Evolutionary conservation across 345 rosid genomes (phyloP).

Genomic region (Populus davidiana): DNA sequence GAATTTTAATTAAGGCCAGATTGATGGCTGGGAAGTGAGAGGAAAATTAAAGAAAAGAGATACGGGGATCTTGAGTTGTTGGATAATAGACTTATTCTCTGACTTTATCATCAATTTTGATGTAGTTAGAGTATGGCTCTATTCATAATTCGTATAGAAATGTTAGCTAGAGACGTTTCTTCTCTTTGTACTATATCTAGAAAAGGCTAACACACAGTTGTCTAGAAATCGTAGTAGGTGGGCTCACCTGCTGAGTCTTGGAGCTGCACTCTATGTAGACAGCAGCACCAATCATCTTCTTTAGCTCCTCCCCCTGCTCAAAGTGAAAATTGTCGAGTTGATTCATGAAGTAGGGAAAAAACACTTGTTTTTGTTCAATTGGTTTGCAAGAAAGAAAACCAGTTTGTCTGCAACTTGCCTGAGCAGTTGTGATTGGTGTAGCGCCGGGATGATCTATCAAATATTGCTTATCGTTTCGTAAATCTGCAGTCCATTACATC

Average conservation of each 20-base stretch:
- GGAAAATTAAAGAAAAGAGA: background rate
- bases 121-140: background rate
- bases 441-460: slow-evolving; percentile 45
- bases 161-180: background rate
- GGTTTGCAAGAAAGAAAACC: background rate
- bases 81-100: background rate
- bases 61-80: background rate
- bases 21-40: background rate
- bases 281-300: slow-evolving; percentile 51
- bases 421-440: slow-evolving; percentile 40
- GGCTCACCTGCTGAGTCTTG: slow-evolving; percentile 47
- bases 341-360: background rate
- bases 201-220: background rate
- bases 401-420: slow-evolving; percentile 13
- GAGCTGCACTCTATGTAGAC: slow-evolving; percentile 55
- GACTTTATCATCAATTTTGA: background rate
- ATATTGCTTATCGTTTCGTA: slow-evolving; percentile 48
- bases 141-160: background rate
- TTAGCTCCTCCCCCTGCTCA: slow-evolving; percentile 51
- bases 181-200: background rate
- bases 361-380: background rate
- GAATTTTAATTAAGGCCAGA: background rate
- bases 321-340: background rate
- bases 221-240: background rate
- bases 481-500: slow-evolving; percentile 32